These are phyloP conservation scores for Groenewaldozyma tartarivorans DNA, from an alignment of 805 yeast genomes.

Conservation along the genomic window DNA sequence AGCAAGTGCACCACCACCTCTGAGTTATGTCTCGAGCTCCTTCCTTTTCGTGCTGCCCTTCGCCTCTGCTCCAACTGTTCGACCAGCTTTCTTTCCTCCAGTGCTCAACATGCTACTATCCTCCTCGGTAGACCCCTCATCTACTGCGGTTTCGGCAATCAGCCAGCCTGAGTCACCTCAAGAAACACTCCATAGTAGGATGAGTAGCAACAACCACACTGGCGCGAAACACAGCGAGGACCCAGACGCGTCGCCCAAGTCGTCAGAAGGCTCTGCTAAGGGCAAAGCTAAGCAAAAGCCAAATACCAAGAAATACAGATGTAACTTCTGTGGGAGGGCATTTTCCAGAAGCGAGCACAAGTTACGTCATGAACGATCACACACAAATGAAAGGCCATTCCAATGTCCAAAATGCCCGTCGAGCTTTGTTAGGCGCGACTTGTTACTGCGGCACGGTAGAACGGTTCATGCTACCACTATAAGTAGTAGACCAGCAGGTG, in stretches of 20 bases:
- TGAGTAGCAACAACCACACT: neutral
- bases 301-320: conserved; percentile 50
- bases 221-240: neutral
- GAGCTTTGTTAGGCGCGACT: conserved; percentile 68
- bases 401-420: conserved; percentile 61
- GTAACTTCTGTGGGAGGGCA: conserved; percentile 72
- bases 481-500: too few relatives aligned
- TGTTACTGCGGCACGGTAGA: conserved; percentile 65
- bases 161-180: too few relatives aligned
- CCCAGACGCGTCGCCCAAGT: too few relatives aligned
- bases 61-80: too few relatives aligned
- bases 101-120: too few relatives aligned
- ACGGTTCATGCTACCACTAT: conserved; percentile 48
- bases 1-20: too few relatives aligned
- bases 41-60: too few relatives aligned
- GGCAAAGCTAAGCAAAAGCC: neutral
- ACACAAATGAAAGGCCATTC: conserved; percentile 73
- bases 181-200: too few relatives aligned
- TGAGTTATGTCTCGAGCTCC: too few relatives aligned
- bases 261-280: neutral
- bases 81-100: too few relatives aligned
- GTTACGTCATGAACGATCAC: conserved; percentile 69
- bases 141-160: too few relatives aligned
- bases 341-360: conserved; percentile 75
- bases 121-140: too few relatives aligned